Percentiles rank a stretch among this genome's conserved stretches.
Conservation (phyloP, 768 basidiomycete species). For the Leccinum incarnatum region DNA sequence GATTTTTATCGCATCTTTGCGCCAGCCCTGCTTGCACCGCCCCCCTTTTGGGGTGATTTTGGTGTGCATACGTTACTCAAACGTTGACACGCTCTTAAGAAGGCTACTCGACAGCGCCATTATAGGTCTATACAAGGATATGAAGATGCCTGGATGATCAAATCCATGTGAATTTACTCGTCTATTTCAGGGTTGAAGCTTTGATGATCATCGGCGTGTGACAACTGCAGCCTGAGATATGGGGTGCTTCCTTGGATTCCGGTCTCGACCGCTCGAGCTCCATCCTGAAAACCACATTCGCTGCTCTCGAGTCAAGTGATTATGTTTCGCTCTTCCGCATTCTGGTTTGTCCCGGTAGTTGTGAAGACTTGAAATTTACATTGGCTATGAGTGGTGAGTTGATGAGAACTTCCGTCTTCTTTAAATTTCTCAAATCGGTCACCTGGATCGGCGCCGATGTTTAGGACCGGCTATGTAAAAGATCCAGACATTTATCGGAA, state of each 20-base stretch:
- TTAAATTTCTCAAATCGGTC: constrained; percentile 2
- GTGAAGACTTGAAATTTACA: neutral
- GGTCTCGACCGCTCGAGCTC: constrained; percentile 8
- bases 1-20: neutral
- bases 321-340: neutral
- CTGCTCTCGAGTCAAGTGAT: neutral
- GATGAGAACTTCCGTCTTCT: neutral
- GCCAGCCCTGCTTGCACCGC: neutral
- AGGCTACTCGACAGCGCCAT: neutral
- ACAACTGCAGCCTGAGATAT: neutral
- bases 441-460: constrained; percentile 7
- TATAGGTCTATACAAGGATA: neutral
- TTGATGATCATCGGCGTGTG: constrained; percentile 4
- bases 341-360: neutral
- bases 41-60: neutral
- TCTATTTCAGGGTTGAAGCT: constrained; percentile 8
- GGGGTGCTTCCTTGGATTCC: neutral
- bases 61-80: neutral
- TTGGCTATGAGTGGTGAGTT: neutral
- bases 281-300: neutral
- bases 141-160: neutral
- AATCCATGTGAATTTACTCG: neutral
- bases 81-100: neutral
- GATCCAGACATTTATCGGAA: neutral
- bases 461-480: neutral